These are phyloP conservation scores for Paramyrothecium roridum DNA, from an alignment of 2,329 filamentous ascomycete genomes.

Conservation along the genomic window DNA sequence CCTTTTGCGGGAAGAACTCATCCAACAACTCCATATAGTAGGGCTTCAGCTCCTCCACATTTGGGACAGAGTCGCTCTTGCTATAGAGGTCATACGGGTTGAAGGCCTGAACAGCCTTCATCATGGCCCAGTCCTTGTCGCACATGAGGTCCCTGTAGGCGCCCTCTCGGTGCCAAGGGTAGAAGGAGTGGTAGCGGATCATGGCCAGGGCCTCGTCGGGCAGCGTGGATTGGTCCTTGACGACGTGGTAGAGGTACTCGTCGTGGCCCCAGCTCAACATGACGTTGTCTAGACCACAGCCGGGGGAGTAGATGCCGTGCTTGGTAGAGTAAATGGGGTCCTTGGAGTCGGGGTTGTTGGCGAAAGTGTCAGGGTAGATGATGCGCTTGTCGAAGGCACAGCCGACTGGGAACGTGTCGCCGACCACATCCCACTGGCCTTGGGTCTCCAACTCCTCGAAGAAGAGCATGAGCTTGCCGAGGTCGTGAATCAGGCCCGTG, in stretches of 20 bases:
- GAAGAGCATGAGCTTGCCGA: slow-evolving; percentile 78
- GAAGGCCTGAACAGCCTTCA: slow-evolving; percentile 79
- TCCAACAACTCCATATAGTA: slow-evolving; percentile 41
- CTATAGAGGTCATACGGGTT: slow-evolving; percentile 92
- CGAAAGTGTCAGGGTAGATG: slow-evolving; percentile 78
- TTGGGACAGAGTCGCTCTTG: slow-evolving; percentile 81
- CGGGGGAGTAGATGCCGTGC: slow-evolving; percentile 74
- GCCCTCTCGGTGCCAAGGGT: slow-evolving; percentile 82
- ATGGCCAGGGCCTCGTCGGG: slow-evolving; percentile 83
- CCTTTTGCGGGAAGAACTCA: slow-evolving; percentile 37
- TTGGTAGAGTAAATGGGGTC: slow-evolving; percentile 73
- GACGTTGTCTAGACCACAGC: slow-evolving; percentile 81
- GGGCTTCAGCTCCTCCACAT: slow-evolving; percentile 69
- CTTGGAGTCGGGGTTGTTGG: slow-evolving; percentile 68
- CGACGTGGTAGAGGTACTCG: slow-evolving; percentile 83
- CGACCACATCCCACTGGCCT: slow-evolving; percentile 92
- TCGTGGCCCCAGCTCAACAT: slow-evolving; percentile 92
- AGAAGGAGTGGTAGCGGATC: slow-evolving; percentile 92
- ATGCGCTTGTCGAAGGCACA: slow-evolving; percentile 72
- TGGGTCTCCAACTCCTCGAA: slow-evolving; percentile 62
- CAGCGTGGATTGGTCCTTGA: slow-evolving; percentile 76
- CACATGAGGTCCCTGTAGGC: slow-evolving; percentile 83
- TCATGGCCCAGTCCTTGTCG: slow-evolving; percentile 74
- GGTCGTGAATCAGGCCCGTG: slow-evolving; percentile 73
- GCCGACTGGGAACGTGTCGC: slow-evolving; percentile 79